These are phyloP conservation scores for Arthroderma sp. DNA, from an alignment of 2,329 filamentous ascomycete genomes.

Conservation along the genomic window DNA sequence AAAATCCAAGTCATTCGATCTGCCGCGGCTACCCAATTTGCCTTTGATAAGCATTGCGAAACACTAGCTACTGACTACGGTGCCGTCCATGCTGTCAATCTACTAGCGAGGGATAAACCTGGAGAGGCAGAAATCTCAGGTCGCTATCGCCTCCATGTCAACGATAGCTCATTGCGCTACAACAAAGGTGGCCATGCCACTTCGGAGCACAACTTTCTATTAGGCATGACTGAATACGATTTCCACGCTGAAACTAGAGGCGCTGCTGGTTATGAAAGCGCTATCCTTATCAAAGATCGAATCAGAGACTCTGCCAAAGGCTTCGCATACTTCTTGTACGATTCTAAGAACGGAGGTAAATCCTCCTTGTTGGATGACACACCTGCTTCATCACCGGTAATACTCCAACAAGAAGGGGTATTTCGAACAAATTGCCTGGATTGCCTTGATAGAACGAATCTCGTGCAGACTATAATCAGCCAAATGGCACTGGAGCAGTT, in stretches of 20 bases:
- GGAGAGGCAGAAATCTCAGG: constrained; percentile 74
- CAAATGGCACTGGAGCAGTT: constrained; percentile 85
- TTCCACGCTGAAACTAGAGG: constrained; percentile 91
- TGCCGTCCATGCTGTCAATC: constrained; percentile 80
- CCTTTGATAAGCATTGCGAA: constrained; percentile 91
- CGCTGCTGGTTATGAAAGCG: constrained; percentile 76
- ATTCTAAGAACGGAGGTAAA: constrained; percentile 40
- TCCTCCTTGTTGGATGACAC: constrained; percentile 15
- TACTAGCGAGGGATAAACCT: constrained; percentile 79
- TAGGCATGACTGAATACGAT: constrained; percentile 80
- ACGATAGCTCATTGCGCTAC: constrained; percentile 57
- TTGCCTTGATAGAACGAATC: constrained; percentile 87
- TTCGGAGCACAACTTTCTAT: constrained; percentile 53
- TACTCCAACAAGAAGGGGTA: constrained; percentile 86
- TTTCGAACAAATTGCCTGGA: constrained; percentile 95
- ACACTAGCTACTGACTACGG: constrained; percentile 78
- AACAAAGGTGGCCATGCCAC: constrained; percentile 37
- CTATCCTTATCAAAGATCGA: constrained; percentile 65
- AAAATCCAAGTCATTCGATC: constrained; percentile 88
- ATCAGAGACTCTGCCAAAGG: constrained; percentile 68
- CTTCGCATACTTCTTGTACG: constrained; percentile 84
- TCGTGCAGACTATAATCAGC: constrained; percentile 91
- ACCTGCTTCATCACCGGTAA: constrained; percentile 42
- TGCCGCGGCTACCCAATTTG: constrained; percentile 77
- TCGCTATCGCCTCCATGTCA: constrained; percentile 66